Evolutionary conservation across 2,329 filamentous ascomycete species (phyloP).

Genomic region (Pseudogymnoascus sp.): DNA sequence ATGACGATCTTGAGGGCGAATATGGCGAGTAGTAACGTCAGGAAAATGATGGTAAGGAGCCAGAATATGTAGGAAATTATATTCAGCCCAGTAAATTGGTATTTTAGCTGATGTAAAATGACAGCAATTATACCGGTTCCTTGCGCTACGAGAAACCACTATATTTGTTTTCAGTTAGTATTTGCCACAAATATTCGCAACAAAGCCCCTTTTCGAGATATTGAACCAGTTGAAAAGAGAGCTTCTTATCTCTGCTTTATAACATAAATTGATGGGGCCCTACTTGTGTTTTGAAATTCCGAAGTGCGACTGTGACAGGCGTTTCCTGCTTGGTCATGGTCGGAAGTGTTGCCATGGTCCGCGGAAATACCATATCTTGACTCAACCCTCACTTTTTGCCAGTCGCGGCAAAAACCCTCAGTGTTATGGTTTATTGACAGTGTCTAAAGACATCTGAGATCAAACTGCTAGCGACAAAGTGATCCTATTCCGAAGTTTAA

Average conservation of each 20-base stretch:
- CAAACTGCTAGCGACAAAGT: not conserved
- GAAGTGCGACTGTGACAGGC: not conserved
- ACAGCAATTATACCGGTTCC: slow-evolving; percentile 31
- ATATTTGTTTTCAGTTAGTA: not conserved
- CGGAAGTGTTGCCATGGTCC: not conserved
- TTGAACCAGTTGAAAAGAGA: not conserved
- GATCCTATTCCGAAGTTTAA: not conserved
- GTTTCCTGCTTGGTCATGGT: slow-evolving; percentile 1
- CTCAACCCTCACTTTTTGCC: not conserved
- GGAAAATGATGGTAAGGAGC: slow-evolving; percentile 30
- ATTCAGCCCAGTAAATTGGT: slow-evolving; percentile 32
- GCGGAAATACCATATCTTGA: not conserved
- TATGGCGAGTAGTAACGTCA: slow-evolving; percentile 23
- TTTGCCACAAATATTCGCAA: not conserved
- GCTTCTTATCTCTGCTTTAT: not conserved
- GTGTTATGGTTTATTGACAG: not conserved
- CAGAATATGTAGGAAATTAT: slow-evolving; percentile 32
- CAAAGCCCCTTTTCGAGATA: not conserved
- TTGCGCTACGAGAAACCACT: slow-evolving; percentile 33
- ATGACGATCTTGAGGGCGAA: slow-evolving; percentile 28
- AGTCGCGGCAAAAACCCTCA: not conserved
- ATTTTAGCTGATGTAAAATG: slow-evolving; percentile 30
- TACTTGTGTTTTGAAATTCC: slow-evolving; percentile 3
- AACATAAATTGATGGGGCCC: not conserved
- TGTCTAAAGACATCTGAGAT: not conserved